Evolutionary conservation across 164 flowering plant genomes (phyloP), one percentile per base, ranked within the genome.

Genomic region (Stephania japonica): DNA sequence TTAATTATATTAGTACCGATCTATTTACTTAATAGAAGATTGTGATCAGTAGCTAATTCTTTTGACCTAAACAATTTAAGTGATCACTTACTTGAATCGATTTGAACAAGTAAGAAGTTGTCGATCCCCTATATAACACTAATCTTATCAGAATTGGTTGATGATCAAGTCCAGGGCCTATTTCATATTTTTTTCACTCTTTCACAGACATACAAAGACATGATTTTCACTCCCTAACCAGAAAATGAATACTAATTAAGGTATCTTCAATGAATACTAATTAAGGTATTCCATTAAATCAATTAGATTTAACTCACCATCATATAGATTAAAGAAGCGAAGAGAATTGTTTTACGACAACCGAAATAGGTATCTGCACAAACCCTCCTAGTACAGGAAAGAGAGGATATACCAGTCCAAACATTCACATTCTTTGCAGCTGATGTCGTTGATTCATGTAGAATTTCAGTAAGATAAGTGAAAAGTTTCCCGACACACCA

Each of bases 71-170:
- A 2, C 7, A 66, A 66, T 26, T 42, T 63, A 21, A 70, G 6
- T 59, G 21, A 38, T 32, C 23, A 68, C 73, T 50, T 78, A 87
- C 91, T 85, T 83, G 80, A 85, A 81, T 41, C 84, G 85, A 47
- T 71, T 70, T 0, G 86, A 86, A 9, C 69, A 77, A 5, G 78
- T 73, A 71, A 86, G 56, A 56, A 24, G 56, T 19, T 25, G 71
- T 67, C 56, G 9, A 18, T 26, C 69, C 73, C 42, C 50, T 24
- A 70, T 69, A 19, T 70, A 81, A 8, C n/a, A 38, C 74, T 16
- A 50, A 3, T 50, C 59, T 50, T 13, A 12, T 50, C 19, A 50
- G 19, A 50, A 50, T 50, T 12, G n/a, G n/a, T n/a, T 4, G 59
- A 4, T 1, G 18, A 50, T 50, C 19, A 50, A 50, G 16, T 50